phyloP scores from a whole-genome alignment of 176 grass and related monocot genomes.

The Oryza glumipatula region DNA sequence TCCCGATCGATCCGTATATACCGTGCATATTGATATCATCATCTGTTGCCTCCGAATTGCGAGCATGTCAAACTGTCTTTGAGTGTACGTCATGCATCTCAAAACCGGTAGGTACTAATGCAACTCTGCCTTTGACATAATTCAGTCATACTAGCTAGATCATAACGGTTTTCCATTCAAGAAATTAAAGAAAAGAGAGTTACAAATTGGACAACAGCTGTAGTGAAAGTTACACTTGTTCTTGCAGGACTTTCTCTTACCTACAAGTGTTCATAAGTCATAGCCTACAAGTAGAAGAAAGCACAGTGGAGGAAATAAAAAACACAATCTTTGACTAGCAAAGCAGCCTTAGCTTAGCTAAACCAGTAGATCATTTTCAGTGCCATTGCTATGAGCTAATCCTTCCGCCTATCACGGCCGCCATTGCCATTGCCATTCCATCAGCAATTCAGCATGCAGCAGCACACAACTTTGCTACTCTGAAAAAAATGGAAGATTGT shows the following conservation, averaged over 20 bases:
- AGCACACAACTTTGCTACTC: conserved; percentile 6
- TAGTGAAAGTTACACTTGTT: not conserved
- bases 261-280: not conserved
- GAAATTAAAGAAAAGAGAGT: not conserved
- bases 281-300: not conserved
- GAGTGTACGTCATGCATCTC: not conserved
- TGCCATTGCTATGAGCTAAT: not conserved
- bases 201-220: conserved; percentile 11
- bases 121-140: conserved; percentile 25
- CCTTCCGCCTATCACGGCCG: conserved; percentile 46
- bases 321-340: conserved; percentile 7
- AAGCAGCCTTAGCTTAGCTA: not conserved
- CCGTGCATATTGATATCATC: not conserved
- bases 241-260: not conserved
- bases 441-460: not conserved
- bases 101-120: conserved; percentile 28
- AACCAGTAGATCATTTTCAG: not conserved
- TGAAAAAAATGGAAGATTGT: not conserved
- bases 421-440: not conserved
- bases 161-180: not conserved
- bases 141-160: not conserved
- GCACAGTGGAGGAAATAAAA: not conserved
- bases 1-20: not conserved
- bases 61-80: conserved; percentile 30
- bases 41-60: conserved; percentile 14